Evolutionary conservation across 2,329 filamentous ascomycete genomes (phyloP), one percentile per base, ranked within the genome.

Genomic region (Cryoendolithus antarcticus): DNA sequence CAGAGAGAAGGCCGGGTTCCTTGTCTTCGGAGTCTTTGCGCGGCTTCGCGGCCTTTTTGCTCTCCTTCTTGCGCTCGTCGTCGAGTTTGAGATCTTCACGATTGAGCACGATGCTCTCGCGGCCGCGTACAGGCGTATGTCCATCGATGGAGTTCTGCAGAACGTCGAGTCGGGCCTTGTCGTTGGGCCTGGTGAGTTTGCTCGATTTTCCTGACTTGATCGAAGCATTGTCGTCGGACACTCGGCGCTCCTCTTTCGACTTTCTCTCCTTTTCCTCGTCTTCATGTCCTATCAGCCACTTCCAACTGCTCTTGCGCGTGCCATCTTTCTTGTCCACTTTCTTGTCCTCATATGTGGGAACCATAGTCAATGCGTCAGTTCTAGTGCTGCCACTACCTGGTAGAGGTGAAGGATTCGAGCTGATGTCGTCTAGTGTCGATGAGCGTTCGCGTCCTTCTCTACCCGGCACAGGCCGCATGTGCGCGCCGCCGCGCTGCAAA

Each of bases 131-230:
- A 19, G 54, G 48, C 5, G 49, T 42, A 24, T 57, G 60, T 2
- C 71, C 66, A 37, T 96, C 89, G 55, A 93, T 88, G 0, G 88
- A 93, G 30, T 76, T 82, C 56, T 95, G 88, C 13, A 94, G 68
- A 13, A 93, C 75, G 52, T 96, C 89, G 21, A 95, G 69, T 24
- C 89, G 77, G 12, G 82, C 80, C 49, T 80, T 86, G 51, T 94
- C 88, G 12, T 44, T 42, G 5, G 50, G 44, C 52, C 85, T 88
- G 32, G 74, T 71, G 50, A 79, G 79, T 56, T 80, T 86, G 37
- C 66, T 44, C n/a, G 41, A 34, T 34, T 52, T 53, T 4, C 37
- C 35, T 64, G 44, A 44, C 13, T 44, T 48, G 11, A 43, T 44
- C n/a, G 41, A 33, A 4, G 43, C 34, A n/a, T 32, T 34, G 37